phyloP scores from a whole-genome alignment of 2,329 filamentous ascomycete genomes.

The Beauveria caledonica region DNA sequence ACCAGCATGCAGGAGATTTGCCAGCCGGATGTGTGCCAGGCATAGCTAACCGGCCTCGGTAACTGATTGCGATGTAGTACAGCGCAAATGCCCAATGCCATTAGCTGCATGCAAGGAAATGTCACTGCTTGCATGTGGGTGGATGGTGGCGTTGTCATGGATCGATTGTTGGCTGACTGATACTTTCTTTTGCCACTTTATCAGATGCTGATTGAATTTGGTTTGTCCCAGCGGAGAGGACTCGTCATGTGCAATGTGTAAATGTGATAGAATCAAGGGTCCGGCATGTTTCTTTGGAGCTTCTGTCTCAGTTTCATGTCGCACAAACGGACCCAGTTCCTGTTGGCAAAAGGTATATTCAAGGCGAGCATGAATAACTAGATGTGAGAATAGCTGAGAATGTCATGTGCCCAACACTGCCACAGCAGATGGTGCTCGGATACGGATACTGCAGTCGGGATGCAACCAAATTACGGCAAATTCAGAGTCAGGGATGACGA shows the following conservation, averaged over 20 bases:
- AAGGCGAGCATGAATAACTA: too few relatives aligned
- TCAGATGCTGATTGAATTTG: not conserved
- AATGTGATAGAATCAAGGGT: not conserved
- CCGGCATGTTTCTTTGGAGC: not conserved
- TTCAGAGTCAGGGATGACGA: too few relatives aligned
- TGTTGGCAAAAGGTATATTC: not conserved
- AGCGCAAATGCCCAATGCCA: not conserved
- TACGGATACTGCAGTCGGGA: too few relatives aligned
- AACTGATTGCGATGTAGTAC: not conserved
- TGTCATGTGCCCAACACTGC: too few relatives aligned
- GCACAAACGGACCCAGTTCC: not conserved
- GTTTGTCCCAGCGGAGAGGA: not conserved
- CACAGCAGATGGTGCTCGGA: too few relatives aligned
- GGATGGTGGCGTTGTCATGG: not conserved
- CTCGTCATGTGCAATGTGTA: not conserved
- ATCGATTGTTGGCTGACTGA: not conserved
- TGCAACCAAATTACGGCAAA: too few relatives aligned
- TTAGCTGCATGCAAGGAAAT: not conserved
- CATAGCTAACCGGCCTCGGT: not conserved
- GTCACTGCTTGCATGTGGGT: not conserved
- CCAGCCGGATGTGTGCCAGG: too few relatives aligned
- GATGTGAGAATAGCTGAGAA: too few relatives aligned
- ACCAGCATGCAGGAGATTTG: too few relatives aligned
- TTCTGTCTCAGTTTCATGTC: slow-evolving; percentile 5
- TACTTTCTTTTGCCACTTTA: too few relatives aligned